Evolutionary conservation across 2,329 filamentous ascomycete genomes (phyloP), one percentile per base, ranked within the genome.

Genomic region (Aureobasidium leucospermi): DNA sequence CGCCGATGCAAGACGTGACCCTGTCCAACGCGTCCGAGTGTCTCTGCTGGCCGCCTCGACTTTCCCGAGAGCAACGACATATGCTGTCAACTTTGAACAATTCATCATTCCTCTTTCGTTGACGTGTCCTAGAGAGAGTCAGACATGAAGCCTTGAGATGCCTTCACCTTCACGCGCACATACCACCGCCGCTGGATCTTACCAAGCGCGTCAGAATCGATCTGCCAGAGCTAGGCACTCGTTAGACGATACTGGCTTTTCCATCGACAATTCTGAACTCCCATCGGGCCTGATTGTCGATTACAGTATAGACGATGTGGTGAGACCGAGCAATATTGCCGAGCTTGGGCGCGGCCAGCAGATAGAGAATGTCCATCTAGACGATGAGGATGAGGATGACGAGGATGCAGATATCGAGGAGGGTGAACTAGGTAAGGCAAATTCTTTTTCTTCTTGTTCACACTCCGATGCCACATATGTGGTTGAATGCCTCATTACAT

Each of bases 201-300:
- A 56, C 2, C 29, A 47, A 32, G 32, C 42, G n/a, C 55, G 55
- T 23, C 55, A 48, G 8, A 23, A 38, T 28, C 55, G 55, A 31
- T 31, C 19, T 31, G 43, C 55, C n/a, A 29, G 43, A 32, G 55
- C 55, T 4, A 58, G 55, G 29, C 55, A 58, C 32, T 58, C 55
- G 8, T 23, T 58, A 23, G 55, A 58, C n/a, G 41, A 58, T 41
- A 47, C 55, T 31, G 43, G 43, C 43, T 47, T 56, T 41, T 56
- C 55, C 16, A 47, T 58, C 29, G 55, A 58, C 36, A 58, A 43
- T 23, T 58, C 55, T 11, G 55, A 58, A 15, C 32, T 58, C 15
- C 55, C 43, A 19, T 48, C 43, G 6, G 55, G 42, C 15, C 41
- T 58, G 41, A 56, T 56, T 19, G 52, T 41, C 7, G 52, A 56